Conservation (phyloP, 2,329 filamentous ascomycete genomes). For the Metarhizium rileyi region DNA sequence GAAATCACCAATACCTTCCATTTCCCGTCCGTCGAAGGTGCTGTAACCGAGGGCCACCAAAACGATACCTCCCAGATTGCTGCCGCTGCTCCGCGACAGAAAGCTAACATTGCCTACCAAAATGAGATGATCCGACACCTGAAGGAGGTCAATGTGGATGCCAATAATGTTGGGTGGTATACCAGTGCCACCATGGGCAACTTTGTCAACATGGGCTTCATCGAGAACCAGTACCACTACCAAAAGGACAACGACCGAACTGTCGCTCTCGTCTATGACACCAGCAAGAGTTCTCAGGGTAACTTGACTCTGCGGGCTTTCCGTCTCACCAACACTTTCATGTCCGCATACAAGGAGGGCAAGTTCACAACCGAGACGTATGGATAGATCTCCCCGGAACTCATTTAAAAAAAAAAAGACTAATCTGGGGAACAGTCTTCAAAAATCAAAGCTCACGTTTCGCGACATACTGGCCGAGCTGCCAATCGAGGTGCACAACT, state of each 20-base stretch:
- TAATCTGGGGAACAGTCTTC: conserved; percentile 49
- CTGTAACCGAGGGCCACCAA: conserved; percentile 61
- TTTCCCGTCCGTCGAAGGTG: conserved; percentile 74
- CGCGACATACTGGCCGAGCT: conserved; percentile 89
- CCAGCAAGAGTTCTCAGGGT: conserved; percentile 89
- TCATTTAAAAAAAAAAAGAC: neutral
- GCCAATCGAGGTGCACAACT: conserved; percentile 88
- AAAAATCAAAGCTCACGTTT: conserved; percentile 89
- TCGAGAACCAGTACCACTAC: conserved; percentile 97
- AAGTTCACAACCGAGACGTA: conserved; percentile 97
- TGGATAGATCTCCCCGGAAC: conserved; percentile 19
- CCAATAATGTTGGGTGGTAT: conserved; percentile 97
- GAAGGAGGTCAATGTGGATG: conserved; percentile 95
- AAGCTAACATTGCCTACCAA: conserved; percentile 82
- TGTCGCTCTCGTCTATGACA: conserved; percentile 86
- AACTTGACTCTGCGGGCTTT: conserved; percentile 84
- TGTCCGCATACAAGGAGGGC: conserved; percentile 87
- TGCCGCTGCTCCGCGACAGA: conserved; percentile 81
- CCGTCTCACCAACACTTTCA: conserved; percentile 77
- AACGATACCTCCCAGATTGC: conserved; percentile 67
- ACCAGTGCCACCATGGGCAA: conserved; percentile 98
- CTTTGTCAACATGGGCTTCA: conserved; percentile 87
- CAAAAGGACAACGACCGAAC: conserved; percentile 90
- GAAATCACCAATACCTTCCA: conserved; percentile 94
- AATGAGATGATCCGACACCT: conserved; percentile 95